A percentile compares a stretch with the other conserved stretches of the same genome.
These are phyloP conservation scores for Aspergillus oerlinghausenensis DNA, from an alignment of 2,329 filamentous ascomycete genomes.

Conservation along the genomic window DNA sequence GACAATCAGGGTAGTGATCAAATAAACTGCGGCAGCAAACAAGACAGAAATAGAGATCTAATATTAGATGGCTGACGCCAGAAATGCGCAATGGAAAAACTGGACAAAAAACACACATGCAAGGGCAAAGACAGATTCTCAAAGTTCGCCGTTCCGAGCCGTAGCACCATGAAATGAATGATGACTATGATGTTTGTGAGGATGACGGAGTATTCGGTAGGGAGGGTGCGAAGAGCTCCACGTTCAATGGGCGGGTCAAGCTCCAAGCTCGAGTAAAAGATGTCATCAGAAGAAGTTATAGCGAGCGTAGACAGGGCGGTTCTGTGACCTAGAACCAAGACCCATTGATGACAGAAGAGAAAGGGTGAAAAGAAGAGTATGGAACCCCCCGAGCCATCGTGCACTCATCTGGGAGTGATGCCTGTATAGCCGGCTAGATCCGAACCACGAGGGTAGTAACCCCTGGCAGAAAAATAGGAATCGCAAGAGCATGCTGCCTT, in stretches of 20 bases:
- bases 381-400: constrained; percentile 11
- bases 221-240: constrained; percentile 21
- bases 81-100: constrained; percentile 13
- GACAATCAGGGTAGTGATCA: constrained; percentile 10
- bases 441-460: constrained; percentile 11
- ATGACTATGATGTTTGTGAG: constrained; percentile 18
- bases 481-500: constrained; percentile 14
- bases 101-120: constrained; percentile 13
- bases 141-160: constrained; percentile 35
- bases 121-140: constrained; percentile 15
- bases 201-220: constrained; percentile 20
- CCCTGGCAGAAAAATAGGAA: constrained; percentile 12
- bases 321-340: background rate
- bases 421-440: constrained; percentile 13
- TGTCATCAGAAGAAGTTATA: background rate
- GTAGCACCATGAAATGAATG: constrained; percentile 35
- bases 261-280: background rate
- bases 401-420: constrained; percentile 15
- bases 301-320: background rate
- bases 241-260: constrained; percentile 15
- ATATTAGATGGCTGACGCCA: constrained; percentile 25
- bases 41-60: constrained; percentile 17
- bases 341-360: constrained; percentile 13
- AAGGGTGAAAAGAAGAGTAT: constrained; percentile 11
- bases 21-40: constrained; percentile 18